Evolutionary conservation across 1,284 basidiomycete species (phyloP).

Genomic region (Rhodotorula glutinis): DNA sequence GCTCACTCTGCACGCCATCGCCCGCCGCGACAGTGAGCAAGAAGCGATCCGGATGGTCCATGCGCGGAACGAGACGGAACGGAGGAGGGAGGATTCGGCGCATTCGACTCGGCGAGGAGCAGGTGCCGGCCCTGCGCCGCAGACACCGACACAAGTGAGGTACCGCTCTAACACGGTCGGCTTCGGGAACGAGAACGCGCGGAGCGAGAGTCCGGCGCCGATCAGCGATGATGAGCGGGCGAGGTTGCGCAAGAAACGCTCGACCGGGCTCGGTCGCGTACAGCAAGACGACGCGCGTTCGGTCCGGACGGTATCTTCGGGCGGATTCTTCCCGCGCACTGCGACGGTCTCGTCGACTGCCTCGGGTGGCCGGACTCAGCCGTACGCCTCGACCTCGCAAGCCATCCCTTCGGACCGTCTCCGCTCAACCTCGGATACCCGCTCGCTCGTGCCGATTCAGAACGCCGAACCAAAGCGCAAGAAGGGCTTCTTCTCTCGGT

Average conservation of each 20-base stretch:
- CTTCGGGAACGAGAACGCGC: not conserved
- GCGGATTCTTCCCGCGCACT: not conserved
- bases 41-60: conserved; percentile 34
- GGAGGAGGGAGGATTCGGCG: conserved; percentile 10
- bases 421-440: not conserved
- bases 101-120: not conserved
- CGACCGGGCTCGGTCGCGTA: not conserved
- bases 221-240: conserved; percentile 8
- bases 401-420: not conserved
- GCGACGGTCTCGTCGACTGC: not conserved
- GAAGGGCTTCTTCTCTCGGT: conserved; percentile 8
- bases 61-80: conserved; percentile 26
- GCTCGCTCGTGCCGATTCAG: not conserved
- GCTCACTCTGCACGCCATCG: conserved; percentile 36
- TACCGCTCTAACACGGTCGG: not conserved
- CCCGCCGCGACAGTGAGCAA: conserved; percentile 30
- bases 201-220: conserved; percentile 23
- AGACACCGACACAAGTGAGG: conserved; percentile 7
- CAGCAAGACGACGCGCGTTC: not conserved
- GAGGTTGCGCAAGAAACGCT: conserved; percentile 1
- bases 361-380: not conserved
- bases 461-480: not conserved
- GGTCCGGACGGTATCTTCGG: not conserved
- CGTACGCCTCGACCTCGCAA: not conserved
- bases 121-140: not conserved